phyloP scores from a whole-genome alignment of 2,329 filamentous ascomycete species.

The Colletotrichum eleusines region DNA sequence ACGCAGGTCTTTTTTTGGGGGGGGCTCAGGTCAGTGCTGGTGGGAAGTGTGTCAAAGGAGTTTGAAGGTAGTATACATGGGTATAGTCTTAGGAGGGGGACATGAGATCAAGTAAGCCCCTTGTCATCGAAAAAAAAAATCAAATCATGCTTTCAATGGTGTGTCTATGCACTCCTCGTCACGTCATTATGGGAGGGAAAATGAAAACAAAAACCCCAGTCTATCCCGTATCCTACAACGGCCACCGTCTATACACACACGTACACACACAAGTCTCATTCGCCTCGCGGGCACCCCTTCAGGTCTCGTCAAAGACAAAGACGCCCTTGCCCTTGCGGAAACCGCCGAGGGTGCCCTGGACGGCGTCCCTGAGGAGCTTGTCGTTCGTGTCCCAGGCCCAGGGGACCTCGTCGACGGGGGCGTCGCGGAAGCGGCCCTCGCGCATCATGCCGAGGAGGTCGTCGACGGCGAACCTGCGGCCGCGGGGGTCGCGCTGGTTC shows the following conservation, averaged over 20 bases:
- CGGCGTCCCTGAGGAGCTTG: constrained; percentile 75
- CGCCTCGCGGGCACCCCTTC: constrained; percentile 24
- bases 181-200: no score
- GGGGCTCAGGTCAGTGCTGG: background rate
- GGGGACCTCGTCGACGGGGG: constrained; percentile 82
- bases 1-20: no score
- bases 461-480: constrained; percentile 84
- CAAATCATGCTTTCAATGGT: no score
- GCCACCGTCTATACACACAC: background rate
- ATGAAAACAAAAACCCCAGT: background rate
- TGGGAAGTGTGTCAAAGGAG: background rate
- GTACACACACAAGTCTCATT: no score
- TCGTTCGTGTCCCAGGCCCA: constrained; percentile 88
- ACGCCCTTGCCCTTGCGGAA: constrained; percentile 91
- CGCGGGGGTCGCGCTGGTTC: constrained; percentile 79
- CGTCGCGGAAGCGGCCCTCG: constrained; percentile 82
- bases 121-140: no score
- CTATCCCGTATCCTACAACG: constrained; percentile 22
- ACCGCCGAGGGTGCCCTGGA: constrained; percentile 85
- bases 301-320: constrained; percentile 80
- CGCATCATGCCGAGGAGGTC: constrained; percentile 84
- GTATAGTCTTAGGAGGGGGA: no score
- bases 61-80: background rate
- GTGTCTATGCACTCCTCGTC: no score
- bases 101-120: no score